Base-by-base conservation (phyloP, 768 basidiomycete species). In the Lactifluus piperatus region DNA sequence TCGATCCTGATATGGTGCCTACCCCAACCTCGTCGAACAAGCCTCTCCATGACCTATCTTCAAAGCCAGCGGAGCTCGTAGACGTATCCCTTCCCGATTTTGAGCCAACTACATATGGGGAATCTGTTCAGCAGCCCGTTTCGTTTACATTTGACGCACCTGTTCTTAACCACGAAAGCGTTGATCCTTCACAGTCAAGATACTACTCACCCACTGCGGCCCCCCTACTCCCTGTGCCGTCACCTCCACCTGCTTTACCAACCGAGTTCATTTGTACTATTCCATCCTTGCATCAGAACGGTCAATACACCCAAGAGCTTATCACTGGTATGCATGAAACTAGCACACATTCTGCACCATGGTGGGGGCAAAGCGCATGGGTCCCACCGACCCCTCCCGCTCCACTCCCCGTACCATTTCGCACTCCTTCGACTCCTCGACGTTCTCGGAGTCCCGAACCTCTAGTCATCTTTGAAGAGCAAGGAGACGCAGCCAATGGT, bases 321-420 rank as follows among this genome's bases (percentile, higher is more conserved):
- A 51, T 45, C 43, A 44, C 41, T 24, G 54, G 54, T 10, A 16
- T 43, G 18, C 48, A 24, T 55, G 47, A 14, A 27, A 10, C 46
- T 14, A 34, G 50, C 14, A 4, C 39, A 22, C 54, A 36, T 39
- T 16, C 34, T 51, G 54, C 44, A 16, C 50, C 45, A 8, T 61
- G 54, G 60, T 61, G 60, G 60, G 60, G 49, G 44, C 60, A 56
- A 16, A 41, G 50, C 32, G 37, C 50, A 43, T 61, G 60, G 60
- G 24, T 52, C 27, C 60, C 60, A 14, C 60, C 60, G 4, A 61
- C 54, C 6, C 60, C 60, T 18, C 55, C 55, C 39, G 49, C 54
- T 26, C 54, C 55, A 6, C 55, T 61, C 9, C 60, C 54, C 8
- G 60, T 56, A 6, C 60, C 60, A 4, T 45, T 56, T 47, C 54